Evolutionary conservation across 129 eudicot genomes (phyloP), one percentile per base, ranked within the genome.

Genomic region (Deinandra increscens): DNA sequence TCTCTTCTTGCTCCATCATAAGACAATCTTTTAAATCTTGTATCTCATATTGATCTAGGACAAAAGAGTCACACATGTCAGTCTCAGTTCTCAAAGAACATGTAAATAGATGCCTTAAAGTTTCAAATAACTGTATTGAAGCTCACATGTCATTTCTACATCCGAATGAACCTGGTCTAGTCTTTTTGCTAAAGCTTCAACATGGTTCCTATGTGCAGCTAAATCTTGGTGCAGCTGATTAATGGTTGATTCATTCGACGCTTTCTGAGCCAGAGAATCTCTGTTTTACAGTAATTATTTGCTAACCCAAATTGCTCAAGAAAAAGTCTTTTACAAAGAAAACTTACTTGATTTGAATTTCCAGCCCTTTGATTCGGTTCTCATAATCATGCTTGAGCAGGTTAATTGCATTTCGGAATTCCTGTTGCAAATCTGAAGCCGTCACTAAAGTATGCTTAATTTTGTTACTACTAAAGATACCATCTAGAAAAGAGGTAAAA

Each of bases 21-120:
- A 88, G 82, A 72, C 91, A 85, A 58, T 85, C 88, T 79, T 75
- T 88, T 78, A 88, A 68, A 76, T 83, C 88, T 70, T 82, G 91
- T 66, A 82, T 81, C 80, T 88, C 95, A 20, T 68, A 42, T 46
- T 81, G 78, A 78, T 86, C 91, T 86, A 79, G 9, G 22, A 64
- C 19, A 75, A 33, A 55, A 71, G 4, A 42, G 19, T 68, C 60
- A 67, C 46, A 64, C 50, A 54, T 34, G 11, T 42, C 10, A 69
- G 26, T 69, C 51, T 29, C 38, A 29, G 60, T 15, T 69, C 61
- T 29, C 38, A 29, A 58, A 29, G 64, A 17, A 14, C 41, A 20
- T 33, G 5, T 39, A 38, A 39, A 18, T 29, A 45, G 46, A 33
- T 14, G 42, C 54, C 48, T 62, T 7, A 19, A 20, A 56, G 9